Evolutionary conservation across 257 asterid species (phyloP).

Genomic region (Lycium barbarum): DNA sequence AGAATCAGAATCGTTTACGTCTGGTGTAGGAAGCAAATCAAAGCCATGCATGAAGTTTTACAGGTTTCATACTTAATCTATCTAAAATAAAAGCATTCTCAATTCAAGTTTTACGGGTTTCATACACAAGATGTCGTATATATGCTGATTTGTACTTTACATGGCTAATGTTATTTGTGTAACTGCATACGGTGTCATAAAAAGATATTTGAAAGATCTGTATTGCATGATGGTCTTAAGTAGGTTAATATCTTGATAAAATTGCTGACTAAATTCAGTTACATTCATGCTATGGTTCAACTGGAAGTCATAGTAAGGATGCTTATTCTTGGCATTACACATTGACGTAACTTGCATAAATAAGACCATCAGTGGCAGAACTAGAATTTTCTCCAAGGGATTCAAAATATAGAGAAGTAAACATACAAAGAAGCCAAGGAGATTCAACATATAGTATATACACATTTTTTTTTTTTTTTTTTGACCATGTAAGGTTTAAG

Average conservation of each 20-base stretch:
- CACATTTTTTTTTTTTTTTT: neutral
- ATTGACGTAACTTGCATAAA: neutral
- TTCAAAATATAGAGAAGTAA: neutral
- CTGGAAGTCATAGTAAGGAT: neutral
- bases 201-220: neutral
- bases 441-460: too few relatives aligned
- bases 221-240: neutral
- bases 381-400: too few relatives aligned
- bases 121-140: neutral
- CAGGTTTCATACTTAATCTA: conserved; percentile 58
- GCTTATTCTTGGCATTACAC: neutral
- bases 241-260: neutral
- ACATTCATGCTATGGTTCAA: neutral
- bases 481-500: neutral
- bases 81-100: conserved; percentile 40
- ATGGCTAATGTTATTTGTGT: conserved; percentile 22
- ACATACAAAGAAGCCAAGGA: too few relatives aligned
- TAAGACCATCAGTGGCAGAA: neutral
- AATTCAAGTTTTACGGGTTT: neutral
- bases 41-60: too few relatives aligned
- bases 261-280: neutral
- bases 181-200: neutral
- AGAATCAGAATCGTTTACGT: too few relatives aligned
- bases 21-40: too few relatives aligned
- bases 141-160: neutral